Base-by-base conservation (phyloP, 768 basidiomycete species). In the Suillus occidentalis region DNA sequence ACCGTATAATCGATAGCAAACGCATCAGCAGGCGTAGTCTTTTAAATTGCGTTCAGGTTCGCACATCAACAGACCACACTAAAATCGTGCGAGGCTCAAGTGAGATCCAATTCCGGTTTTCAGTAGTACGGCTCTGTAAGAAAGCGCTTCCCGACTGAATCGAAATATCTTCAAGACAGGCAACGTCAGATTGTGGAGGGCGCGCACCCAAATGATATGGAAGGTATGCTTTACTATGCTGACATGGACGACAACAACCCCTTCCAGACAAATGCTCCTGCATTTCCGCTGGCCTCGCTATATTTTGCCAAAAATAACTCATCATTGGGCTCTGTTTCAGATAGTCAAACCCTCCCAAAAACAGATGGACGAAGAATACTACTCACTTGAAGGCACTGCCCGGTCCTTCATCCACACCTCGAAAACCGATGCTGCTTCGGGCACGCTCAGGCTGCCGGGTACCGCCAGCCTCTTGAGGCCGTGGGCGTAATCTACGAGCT, bases 241-340 rank as follows among this genome's bases (percentile, higher is more conserved):
- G 72, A 68, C 60, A 76, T 52, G 53, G 76, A 71, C 61, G 70
- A 63, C 71, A 87, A 71, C 59, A 91, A 69, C 2, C 88, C 89
- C 59, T 84, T 85, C 84, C 85, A 86, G 47, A 92, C 89, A 69
- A 96, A 93, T 64, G 90, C 87, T 65, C 89, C 81, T 14, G 93
- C 82, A 74, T 95, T 95, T 50, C 94, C 94, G 62, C 83, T 83
- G 8, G 89, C 84, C 70, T 93, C 90, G 1, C 86, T 84, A 68
- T 91, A 94, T 74, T 92, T 93, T 12, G 87, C 78, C 72, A 95
- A 76, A 78, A 95, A 95, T 16, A 87, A 68, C 73, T 91, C 89
- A 70, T 97, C 94, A 14, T 78, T 82, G 2, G 76, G 72, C 16
- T 61, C 82, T 84, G 66, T 16, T 43, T 43, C 12, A 45, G 16